Evolutionary conservation across 2,329 filamentous ascomycete species (phyloP).

Genomic region (Claviceps quebecensis): DNA sequence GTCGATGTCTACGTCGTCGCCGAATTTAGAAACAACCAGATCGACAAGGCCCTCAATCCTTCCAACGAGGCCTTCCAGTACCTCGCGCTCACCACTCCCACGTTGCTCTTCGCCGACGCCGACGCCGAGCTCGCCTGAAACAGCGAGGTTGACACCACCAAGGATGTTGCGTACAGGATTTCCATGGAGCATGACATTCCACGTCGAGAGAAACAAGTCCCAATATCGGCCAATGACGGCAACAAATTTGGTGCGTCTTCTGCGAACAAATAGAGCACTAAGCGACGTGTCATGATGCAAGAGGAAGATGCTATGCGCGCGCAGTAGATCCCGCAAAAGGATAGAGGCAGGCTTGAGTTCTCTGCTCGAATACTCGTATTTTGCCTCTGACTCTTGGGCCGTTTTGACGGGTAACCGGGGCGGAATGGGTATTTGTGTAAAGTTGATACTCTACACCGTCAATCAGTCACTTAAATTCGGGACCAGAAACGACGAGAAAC

Average conservation of each 20-base stretch:
- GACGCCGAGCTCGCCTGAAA: slow-evolving; percentile 79
- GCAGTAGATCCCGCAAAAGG: slow-evolving; percentile 65
- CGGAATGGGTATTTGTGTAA: slow-evolving; percentile 58
- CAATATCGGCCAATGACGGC: slow-evolving; percentile 67
- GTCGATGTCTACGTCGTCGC: slow-evolving; percentile 26
- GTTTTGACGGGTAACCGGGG: slow-evolving; percentile 31
- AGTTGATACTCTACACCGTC: slow-evolving; percentile 41
- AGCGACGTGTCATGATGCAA: slow-evolving; percentile 75
- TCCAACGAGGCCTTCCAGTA: slow-evolving; percentile 73
- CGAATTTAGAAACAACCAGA: slow-evolving; percentile 76
- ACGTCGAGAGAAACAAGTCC: slow-evolving; percentile 54
- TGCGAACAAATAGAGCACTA: slow-evolving; percentile 50
- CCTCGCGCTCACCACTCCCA: slow-evolving; percentile 84
- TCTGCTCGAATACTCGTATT: slow-evolving; percentile 70
- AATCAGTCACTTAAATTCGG: neutral
- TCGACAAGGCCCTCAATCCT: slow-evolving; percentile 77
- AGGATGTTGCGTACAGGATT: slow-evolving; percentile 73
- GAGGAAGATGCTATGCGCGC: slow-evolving; percentile 72
- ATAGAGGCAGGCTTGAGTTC: slow-evolving; percentile 76
- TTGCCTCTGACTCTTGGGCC: slow-evolving; percentile 22
- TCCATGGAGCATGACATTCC: slow-evolving; percentile 83
- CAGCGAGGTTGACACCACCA: slow-evolving; percentile 74
- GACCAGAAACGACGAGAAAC: neutral
- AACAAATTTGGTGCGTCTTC: slow-evolving; percentile 55
- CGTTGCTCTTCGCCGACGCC: slow-evolving; percentile 93